Conservation (phyloP, 371 early-diverging fungal species). For the Mucor mucedo region DNA sequence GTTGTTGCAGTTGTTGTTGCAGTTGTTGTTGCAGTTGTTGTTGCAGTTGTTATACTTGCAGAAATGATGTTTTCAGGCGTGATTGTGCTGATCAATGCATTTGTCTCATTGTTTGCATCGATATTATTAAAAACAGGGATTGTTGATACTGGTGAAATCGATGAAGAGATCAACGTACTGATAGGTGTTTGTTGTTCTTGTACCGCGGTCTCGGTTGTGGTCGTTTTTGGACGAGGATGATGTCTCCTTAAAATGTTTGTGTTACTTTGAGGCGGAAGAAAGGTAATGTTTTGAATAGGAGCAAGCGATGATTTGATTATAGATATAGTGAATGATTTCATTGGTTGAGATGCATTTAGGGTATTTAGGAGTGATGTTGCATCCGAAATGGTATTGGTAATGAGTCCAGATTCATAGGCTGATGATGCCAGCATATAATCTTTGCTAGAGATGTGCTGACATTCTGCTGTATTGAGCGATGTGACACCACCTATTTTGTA, state of each 20-base stretch:
- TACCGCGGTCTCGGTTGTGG: not conserved
- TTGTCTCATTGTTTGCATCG: no score
- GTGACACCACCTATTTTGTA: not conserved
- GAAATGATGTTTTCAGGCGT: not conserved
- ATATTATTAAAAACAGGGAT: not conserved
- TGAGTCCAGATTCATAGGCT: conserved; percentile 9
- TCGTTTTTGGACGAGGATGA: not conserved
- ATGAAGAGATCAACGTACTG: not conserved
- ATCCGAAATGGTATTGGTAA: conserved; percentile 20
- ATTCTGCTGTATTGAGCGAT: conserved; percentile 8
- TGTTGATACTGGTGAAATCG: not conserved
- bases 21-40: conserved; percentile 2
- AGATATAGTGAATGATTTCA: conserved; percentile 5
- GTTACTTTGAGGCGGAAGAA: conserved; percentile 5
- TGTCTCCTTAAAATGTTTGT: conserved; percentile 11
- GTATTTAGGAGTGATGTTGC: conserved; percentile 7
- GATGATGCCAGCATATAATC: conserved; percentile 17
- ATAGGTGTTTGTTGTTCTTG: not conserved
- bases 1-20: not conserved
- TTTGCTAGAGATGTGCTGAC: conserved; percentile 3
- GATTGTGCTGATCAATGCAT: not conserved
- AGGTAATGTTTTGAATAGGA: conserved; percentile 11
- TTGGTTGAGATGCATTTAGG: conserved; percentile 10
- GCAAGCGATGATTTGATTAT: conserved; percentile 6
- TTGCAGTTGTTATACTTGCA: not conserved